Conservation (phyloP, 1,284 basidiomycete genomes). For the Moesziomyces sp. region DNA sequence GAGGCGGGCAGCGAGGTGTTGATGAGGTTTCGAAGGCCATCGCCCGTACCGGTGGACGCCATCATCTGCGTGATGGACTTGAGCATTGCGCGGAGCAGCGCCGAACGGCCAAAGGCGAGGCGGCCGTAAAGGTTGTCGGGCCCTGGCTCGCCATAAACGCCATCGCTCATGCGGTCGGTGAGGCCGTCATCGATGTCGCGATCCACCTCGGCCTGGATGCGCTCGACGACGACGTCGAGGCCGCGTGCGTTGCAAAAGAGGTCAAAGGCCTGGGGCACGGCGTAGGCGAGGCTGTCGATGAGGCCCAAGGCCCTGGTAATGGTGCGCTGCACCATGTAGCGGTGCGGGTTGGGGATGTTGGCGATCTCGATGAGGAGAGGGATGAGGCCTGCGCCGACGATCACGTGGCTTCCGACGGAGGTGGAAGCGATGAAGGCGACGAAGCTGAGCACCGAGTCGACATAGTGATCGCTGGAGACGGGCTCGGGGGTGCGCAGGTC, state of each 20-base stretch:
- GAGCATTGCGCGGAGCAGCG: constrained; percentile 85
- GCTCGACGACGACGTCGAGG: constrained; percentile 83
- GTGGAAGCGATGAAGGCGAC: constrained; percentile 87
- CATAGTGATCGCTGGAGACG: constrained; percentile 73
- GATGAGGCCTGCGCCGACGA: constrained; percentile 95
- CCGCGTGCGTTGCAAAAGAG: constrained; percentile 87
- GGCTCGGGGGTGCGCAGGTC: constrained; percentile 62
- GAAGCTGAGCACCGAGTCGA: constrained; percentile 77
- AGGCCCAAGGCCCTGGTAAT: constrained; percentile 78
- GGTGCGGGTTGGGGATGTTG: constrained; percentile 35
- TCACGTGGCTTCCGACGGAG: constrained; percentile 86
- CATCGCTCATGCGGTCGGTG: constrained; percentile 31
- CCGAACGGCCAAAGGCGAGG: constrained; percentile 66
- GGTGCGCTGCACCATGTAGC: constrained; percentile 64
- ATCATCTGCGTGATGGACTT: constrained; percentile 96
- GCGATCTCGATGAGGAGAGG: constrained; percentile 74
- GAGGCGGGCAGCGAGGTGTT: constrained; percentile 88
- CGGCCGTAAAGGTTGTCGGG: constrained; percentile 56
- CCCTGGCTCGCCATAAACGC: constrained; percentile 73
- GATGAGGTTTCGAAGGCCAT: constrained; percentile 92
- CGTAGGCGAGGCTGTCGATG: constrained; percentile 91
- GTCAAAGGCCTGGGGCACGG: constrained; percentile 85
- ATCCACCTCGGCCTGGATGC: constrained; percentile 74
- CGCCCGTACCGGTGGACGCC: constrained; percentile 86
- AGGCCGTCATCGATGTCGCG: constrained; percentile 49